Conservation (phyloP, 768 basidiomycete genomes). For the Amanita inopinata region DNA sequence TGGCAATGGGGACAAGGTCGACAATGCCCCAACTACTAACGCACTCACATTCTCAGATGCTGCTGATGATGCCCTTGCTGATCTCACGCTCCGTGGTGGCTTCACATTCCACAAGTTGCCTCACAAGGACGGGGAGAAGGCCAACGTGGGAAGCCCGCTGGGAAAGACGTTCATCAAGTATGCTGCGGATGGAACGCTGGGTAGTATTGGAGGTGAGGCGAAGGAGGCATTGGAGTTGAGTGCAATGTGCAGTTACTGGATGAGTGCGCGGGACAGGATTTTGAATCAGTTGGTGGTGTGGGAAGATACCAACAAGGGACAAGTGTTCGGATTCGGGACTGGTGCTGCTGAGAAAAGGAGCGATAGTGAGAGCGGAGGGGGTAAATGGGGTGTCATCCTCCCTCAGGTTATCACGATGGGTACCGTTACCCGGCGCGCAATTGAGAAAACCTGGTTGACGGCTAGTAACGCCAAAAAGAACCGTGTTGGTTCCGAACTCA, state of each 20-base stretch:
- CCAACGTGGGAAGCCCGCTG: constrained; percentile 92
- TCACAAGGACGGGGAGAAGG: constrained; percentile 90
- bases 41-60: constrained; percentile 53
- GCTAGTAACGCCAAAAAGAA: constrained; percentile 98
- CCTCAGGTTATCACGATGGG: constrained; percentile 99
- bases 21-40: constrained; percentile 7
- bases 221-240: constrained; percentile 85
- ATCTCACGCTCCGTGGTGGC: constrained; percentile 35
- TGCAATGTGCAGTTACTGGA: constrained; percentile 96
- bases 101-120: constrained; percentile 86
- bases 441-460: constrained; percentile 97
- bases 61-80: constrained; percentile 48
- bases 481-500: constrained; percentile 95
- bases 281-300: constrained; percentile 90
- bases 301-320: constrained; percentile 34
- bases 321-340: not conserved
- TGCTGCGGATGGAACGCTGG: constrained; percentile 79
- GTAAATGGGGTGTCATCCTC: constrained; percentile 84
- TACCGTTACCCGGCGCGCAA: constrained; percentile 93
- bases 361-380: constrained; percentile 3
- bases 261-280: constrained; percentile 86
- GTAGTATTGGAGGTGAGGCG: constrained; percentile 74
- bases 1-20: not conserved
- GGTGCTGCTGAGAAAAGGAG: not conserved
- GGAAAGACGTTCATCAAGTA: constrained; percentile 84